Percentiles rank a stretch among this genome's conserved stretches.
Evolutionary conservation across 768 basidiomycete genomes (phyloP).

Genomic region (Tulasnella sp.): DNA sequence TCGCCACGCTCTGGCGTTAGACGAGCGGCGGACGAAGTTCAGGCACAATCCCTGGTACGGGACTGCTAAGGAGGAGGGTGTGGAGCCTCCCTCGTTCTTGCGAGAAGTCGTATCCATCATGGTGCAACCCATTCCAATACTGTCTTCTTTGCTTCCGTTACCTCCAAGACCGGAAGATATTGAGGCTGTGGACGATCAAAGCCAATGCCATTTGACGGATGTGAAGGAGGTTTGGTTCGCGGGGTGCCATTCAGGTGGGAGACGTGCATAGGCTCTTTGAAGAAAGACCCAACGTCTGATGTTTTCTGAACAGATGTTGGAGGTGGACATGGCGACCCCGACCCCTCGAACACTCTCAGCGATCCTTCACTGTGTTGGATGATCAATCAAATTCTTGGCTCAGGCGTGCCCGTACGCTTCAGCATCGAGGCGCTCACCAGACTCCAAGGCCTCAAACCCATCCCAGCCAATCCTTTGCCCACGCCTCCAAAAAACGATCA

Average conservation of each 20-base stretch:
- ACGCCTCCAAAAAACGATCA: not conserved
- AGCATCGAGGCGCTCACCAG: not conserved
- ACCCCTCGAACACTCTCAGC: not conserved
- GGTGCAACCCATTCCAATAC: not conserved
- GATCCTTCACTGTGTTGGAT: not conserved
- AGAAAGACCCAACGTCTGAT: not conserved
- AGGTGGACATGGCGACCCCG: not conserved
- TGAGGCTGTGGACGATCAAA: not conserved
- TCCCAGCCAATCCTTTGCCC: not conserved
- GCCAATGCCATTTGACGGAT: not conserved
- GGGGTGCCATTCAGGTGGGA: constrained; percentile 38
- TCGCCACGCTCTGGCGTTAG: constrained; percentile 36
- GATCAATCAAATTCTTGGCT: not conserved
- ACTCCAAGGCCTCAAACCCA: not conserved
- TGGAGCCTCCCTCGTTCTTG: constrained; percentile 13
- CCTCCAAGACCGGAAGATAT: not conserved
- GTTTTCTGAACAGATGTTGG: not conserved
- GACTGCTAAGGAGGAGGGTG: constrained; percentile 43
- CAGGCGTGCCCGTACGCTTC: not conserved
- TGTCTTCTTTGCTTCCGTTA: not conserved
- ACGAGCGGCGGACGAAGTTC: constrained; percentile 66
- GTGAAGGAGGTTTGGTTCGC: constrained; percentile 40
- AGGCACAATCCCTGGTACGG: constrained; percentile 66
- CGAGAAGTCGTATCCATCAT: constrained; percentile 36
- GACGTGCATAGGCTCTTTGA: not conserved